Conservation (phyloP, 148 eudicot species). For the Amaranthus hypochondriacus region DNA sequence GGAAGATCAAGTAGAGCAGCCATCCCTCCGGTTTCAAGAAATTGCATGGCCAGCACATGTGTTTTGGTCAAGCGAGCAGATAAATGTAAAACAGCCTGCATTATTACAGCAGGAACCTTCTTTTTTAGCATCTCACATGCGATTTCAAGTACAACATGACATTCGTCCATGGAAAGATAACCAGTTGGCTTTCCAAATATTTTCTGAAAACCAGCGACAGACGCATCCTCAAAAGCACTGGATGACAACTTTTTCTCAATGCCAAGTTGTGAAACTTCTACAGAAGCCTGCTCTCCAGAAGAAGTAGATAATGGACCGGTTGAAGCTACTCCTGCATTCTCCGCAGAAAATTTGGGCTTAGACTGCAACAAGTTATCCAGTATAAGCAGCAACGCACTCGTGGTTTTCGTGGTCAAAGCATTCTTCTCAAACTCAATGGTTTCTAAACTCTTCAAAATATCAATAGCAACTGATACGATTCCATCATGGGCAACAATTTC, state of each 20-base stretch:
- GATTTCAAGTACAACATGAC: conserved; percentile 53
- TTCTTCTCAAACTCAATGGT: conserved; percentile 43
- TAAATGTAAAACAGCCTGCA: conserved; percentile 90
- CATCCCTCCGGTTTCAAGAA: conserved; percentile 87
- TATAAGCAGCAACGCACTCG: conserved; percentile 80
- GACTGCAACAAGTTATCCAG: conserved; percentile 84
- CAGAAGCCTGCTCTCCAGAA: conserved; percentile 35
- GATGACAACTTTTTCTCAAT: conserved; percentile 32
- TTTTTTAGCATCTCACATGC: conserved; percentile 77
- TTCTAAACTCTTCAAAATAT: conserved; percentile 51
- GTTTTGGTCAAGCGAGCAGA: conserved; percentile 96
- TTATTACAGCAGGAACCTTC: conserved; percentile 69
- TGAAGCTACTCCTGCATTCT: conserved; percentile 31
- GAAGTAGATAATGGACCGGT: conserved; percentile 36
- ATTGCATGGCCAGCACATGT: conserved; percentile 66
- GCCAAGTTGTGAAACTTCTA: conserved; percentile 36
- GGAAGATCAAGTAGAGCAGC: conserved; percentile 74
- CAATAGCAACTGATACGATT: conserved; percentile 49
- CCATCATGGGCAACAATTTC: conserved; percentile 79
- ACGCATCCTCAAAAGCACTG: conserved; percentile 34
- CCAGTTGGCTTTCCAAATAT: conserved; percentile 82
- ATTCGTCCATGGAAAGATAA: conserved; percentile 73
- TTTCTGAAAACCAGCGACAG: conserved; percentile 46
- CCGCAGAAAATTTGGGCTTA: conserved; percentile 55
- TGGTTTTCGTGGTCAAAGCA: conserved; percentile 49